Percentiles rank a stretch among this genome's conserved stretches.
These are phyloP conservation scores for Byssochlamys sp. DNA, from an alignment of 2,329 filamentous ascomycete species.

Conservation along the genomic window DNA sequence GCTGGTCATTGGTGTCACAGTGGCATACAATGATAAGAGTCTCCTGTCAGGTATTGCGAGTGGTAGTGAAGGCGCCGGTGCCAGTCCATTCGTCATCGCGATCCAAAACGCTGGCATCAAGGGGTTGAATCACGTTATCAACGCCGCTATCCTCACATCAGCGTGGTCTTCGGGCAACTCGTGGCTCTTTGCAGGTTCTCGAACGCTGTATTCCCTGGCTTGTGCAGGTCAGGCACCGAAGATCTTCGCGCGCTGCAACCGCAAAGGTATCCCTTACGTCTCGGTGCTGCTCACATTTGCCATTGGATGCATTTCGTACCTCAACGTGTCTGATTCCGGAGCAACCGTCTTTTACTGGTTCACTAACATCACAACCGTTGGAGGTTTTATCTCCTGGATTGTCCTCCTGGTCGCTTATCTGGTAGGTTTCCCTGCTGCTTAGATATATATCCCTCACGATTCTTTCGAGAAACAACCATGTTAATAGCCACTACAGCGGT, in stretches of 20 bases:
- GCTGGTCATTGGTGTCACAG: slow-evolving; percentile 49
- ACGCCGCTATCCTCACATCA: slow-evolving; percentile 62
- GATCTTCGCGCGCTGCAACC: slow-evolving; percentile 33
- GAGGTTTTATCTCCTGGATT: slow-evolving; percentile 32
- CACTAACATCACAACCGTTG: slow-evolving; percentile 31
- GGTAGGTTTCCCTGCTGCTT: slow-evolving; percentile 19
- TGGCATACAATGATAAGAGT: slow-evolving; percentile 46
- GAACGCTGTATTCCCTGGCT: slow-evolving; percentile 43
- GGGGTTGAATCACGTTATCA: slow-evolving; percentile 60
- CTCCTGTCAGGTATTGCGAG: slow-evolving; percentile 37
- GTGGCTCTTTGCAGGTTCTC: slow-evolving; percentile 45
- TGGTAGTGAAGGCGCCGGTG: slow-evolving; percentile 24
- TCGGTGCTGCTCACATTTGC: slow-evolving; percentile 34
- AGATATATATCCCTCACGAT: background rate
- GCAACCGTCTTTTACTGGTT: slow-evolving; percentile 34
- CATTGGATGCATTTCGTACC: slow-evolving; percentile 25
- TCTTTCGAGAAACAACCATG: background rate
- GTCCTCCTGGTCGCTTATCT: slow-evolving; percentile 37
- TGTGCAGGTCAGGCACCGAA: slow-evolving; percentile 28
- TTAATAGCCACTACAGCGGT: slow-evolving; percentile 28
- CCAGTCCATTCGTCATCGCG: slow-evolving; percentile 59
- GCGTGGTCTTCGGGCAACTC: slow-evolving; percentile 62
- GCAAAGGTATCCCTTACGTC: slow-evolving; percentile 45
- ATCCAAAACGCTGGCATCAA: slow-evolving; percentile 57
- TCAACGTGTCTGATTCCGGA: slow-evolving; percentile 28